Base-by-base conservation (phyloP, 306 rosid genomes). In the Luffa aegyptiaca region DNA sequence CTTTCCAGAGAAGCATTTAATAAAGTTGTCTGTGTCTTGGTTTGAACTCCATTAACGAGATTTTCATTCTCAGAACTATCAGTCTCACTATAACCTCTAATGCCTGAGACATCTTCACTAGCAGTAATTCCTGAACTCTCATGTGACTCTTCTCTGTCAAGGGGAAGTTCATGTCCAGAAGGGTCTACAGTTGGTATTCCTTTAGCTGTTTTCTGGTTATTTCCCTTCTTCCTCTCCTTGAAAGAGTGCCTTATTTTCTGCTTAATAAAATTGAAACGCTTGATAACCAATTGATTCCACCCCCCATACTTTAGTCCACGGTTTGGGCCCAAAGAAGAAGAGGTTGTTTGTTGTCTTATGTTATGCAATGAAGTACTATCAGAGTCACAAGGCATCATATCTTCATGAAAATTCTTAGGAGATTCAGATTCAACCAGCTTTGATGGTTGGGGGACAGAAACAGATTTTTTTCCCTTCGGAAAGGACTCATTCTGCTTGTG, bases 271-370 rank as follows among this genome's bases (percentile, higher is more conserved):
- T 87, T 90, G 87, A 95, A 91, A 33, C 90, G 93, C 64, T 88
- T 90, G 64, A 91, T 21, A 57, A 93, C 99, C 83, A 85, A 48
- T 59, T 91, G 93, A 84, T 93, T 95, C 99, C 99, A 95, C 51
- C 97, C 97, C 78, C 78, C 89, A 79, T 86, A 84, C 82, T 66
- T 83, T 58, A 77, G 62, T 79, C 86, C 90, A 63, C 76, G 85
- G 57, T 90, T 68, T 21, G 82, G 48, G 42, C 77, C 81, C 18
- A 79, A 12, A 20, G 84, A 85, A 82, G 89, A 80, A 61, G 44
- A 21, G 35, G 58, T 78, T 45, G 78, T 10, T 51, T 81, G 83
- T 76, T 81, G 83, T 80, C 80, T 26, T 76, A 76, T 35, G 42
- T 68, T 45, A 66, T 78, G 70, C 77, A 52, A 83, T 56, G n/a